phyloP scores from a whole-genome alignment of 106 monocot species.

The Acorus gramineus region DNA sequence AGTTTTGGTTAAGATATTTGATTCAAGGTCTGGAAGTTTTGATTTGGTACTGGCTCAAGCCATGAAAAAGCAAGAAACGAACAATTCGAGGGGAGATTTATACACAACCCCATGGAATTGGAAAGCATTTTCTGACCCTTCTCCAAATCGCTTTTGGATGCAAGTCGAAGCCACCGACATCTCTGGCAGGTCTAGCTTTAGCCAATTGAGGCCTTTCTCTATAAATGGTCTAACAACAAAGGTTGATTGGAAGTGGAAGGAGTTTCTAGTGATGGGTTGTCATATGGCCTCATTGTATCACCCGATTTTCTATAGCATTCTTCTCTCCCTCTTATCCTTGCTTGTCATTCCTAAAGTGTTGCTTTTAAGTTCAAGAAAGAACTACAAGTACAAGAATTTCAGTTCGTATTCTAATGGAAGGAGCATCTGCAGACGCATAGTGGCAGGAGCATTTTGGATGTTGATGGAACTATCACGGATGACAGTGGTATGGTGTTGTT shows the following conservation, averaged over 20 bases:
- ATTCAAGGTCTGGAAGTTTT: conserved; percentile 50
- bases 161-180: conserved; percentile 77
- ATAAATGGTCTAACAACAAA: conserved; percentile 58
- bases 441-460: conserved; percentile 31
- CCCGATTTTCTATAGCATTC: conserved; percentile 33
- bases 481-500: conserved; percentile 49
- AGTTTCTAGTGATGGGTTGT: conserved; percentile 82
- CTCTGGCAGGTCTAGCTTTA: conserved; percentile 43
- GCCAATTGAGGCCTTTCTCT: conserved; percentile 77
- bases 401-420: conserved; percentile 12
- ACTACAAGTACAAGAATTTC: conserved; percentile 18
- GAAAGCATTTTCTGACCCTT: conserved; percentile 76
- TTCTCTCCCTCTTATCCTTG: conserved; percentile 43
- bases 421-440: conserved; percentile 8
- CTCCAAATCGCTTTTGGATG: conserved; percentile 72
- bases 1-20: conserved; percentile 74
- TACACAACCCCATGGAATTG: conserved; percentile 81
- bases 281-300: conserved; percentile 63
- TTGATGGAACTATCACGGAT: conserved; percentile 52
- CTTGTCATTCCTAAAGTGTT: conserved; percentile 52
- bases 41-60: conserved; percentile 47
- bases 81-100: conserved; percentile 56
- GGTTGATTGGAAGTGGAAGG: conserved; percentile 78
- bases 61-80: conserved; percentile 52
- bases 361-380: conserved; percentile 28